Evolutionary conservation across 2,329 filamentous ascomycete species (phyloP), one percentile per base, ranked within the genome.

Genomic region (Knoxdaviesia proteae): DNA sequence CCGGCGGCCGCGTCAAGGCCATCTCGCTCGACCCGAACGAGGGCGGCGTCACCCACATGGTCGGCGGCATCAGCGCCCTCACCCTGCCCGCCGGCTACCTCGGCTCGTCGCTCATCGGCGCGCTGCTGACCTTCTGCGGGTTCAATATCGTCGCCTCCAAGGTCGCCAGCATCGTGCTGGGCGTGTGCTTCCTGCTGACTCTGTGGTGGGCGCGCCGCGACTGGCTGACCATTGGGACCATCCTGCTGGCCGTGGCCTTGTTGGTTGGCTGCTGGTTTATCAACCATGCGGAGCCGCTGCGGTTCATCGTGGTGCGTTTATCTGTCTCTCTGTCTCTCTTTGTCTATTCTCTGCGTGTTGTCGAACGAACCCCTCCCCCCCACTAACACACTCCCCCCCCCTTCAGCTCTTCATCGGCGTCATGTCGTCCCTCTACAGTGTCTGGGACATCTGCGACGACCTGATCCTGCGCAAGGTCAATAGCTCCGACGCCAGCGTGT

Each of bases 381-480:
- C 32, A 20, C 20, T 40, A 29, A 20, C n/a, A 29, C 11, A 29
- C 1, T 30, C 4, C 39, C 31, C 34, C 32, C 8, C 32, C 32
- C 11, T 32, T 6, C 46, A 73, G 62, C 67, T 87, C 32, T 87
- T 87, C 52, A 84, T 87, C 47, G 81, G 81, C 37, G 80, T 86
- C 50, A 86, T 87, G 81, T 80, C 74, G 6, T 77, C 74, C 2
- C 67, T 87, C 1, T 87, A 87, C 58, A 82, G 77, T 49, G 80
- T 82, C 5, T 87, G 81, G 81, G 81, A 87, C 62, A 87, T 87
- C 50, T 86, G 80, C 57, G 81, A 88, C 53, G 81, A 88, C 50
- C 63, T 87, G 33, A 84, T 88, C 49, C 61, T 86, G 5, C 70
- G 81, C 45, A 87, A 86, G 59, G 79, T 87, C 42, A 86, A 87